Evolutionary conservation across 176 grass and related monocot genomes (phyloP).

Genomic region (Carex myosuroides): DNA sequence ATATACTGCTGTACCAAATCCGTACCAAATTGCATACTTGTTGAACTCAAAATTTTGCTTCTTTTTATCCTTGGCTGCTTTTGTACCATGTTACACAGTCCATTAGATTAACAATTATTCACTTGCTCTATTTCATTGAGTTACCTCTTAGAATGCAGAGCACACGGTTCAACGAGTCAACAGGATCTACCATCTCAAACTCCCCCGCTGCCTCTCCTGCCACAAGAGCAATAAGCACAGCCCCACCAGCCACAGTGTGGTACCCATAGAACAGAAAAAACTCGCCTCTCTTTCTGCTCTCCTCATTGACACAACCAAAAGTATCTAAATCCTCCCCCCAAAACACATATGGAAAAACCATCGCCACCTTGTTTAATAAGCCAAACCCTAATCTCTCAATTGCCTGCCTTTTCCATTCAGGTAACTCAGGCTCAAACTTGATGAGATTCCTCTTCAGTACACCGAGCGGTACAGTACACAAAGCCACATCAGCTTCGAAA

Average conservation of each 20-base stretch:
- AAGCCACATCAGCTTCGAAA: constrained; percentile 74
- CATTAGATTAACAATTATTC: neutral
- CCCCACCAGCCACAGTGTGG: constrained; percentile 82
- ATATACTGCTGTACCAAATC: neutral
- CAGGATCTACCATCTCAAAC: constrained; percentile 76
- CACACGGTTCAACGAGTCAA: constrained; percentile 59
- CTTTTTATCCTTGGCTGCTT: neutral
- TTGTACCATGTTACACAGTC: neutral
- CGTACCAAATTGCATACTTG: neutral
- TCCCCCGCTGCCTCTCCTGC: constrained; percentile 79
- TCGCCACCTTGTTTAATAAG: constrained; percentile 85
- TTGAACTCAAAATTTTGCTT: neutral
- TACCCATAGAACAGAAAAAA: constrained; percentile 96
- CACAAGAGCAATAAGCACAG: constrained; percentile 77
- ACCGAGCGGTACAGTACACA: constrained; percentile 83
- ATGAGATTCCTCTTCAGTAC: constrained; percentile 60
- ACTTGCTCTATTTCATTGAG: neutral
- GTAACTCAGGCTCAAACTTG: constrained; percentile 65
- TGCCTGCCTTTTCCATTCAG: constrained; percentile 50
- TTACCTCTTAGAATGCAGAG: constrained; percentile 80
- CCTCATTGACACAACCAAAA: constrained; percentile 84
- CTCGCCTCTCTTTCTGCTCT: constrained; percentile 68
- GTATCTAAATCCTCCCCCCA: constrained; percentile 90
- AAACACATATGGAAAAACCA: constrained; percentile 85
- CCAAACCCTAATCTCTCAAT: constrained; percentile 77